These are phyloP conservation scores for Tuctoria greenei DNA, from an alignment of 176 grass and related monocot species.

Conservation along the genomic window DNA sequence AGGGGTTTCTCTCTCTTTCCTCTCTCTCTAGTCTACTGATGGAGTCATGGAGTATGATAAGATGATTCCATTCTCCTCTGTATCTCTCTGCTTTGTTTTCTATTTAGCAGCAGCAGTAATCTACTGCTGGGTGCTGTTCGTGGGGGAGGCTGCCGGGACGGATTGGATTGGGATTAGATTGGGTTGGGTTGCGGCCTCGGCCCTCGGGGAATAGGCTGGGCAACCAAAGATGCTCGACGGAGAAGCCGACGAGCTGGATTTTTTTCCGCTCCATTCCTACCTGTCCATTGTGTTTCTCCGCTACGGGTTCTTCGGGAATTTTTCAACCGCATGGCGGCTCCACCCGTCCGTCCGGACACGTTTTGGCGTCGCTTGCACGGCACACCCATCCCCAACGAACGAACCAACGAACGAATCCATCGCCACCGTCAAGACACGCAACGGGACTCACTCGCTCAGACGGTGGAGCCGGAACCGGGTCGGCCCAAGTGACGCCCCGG, in stretches of 20 bases:
- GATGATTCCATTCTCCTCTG: conserved; percentile 15
- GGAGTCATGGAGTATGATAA: conserved; percentile 36
- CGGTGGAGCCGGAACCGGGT: not conserved
- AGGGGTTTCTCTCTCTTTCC: conserved; percentile 1
- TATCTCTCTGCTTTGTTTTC: not conserved
- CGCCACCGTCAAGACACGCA: no score
- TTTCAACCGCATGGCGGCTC: conserved; percentile 1
- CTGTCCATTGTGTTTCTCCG: not conserved
- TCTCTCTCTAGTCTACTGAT: conserved; percentile 1
- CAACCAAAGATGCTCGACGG: not conserved
- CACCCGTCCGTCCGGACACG: not conserved
- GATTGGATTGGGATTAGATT: not conserved
- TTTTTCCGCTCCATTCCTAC: not conserved
- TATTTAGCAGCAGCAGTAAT: not conserved
- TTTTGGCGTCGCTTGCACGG: conserved; percentile 43
- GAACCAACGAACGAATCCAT: no score
- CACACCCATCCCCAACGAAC: not conserved
- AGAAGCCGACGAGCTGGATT: conserved; percentile 32
- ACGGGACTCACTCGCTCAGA: no score
- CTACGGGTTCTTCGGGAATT: not conserved
- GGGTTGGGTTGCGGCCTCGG: not conserved
- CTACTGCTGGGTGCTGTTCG: not conserved
- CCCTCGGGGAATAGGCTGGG: no score
- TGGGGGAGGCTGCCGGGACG: not conserved
- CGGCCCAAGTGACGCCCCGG: not conserved